Base-by-base conservation (phyloP, 139 green algal genomes). In the Auxenochlorella pyrenoidosa region DNA sequence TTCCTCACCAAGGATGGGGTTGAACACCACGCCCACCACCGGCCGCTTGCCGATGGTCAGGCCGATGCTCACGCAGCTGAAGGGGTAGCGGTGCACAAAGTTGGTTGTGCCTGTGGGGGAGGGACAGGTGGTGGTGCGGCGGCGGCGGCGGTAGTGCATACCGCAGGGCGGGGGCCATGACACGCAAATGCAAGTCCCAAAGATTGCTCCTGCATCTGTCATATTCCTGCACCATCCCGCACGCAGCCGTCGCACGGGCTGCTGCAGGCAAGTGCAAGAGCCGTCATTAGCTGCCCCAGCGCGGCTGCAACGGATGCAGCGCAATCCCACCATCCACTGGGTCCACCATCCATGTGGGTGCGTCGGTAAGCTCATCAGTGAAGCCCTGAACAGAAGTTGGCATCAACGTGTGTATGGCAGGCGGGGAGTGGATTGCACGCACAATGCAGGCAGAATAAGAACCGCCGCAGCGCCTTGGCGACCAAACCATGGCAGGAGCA, bases 1-100 rank as follows among this genome's bases (percentile, higher is more conserved):
- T 24, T 72, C n/a, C 94, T 99, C 98, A 26, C 93, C 87, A 51
- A 99, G 78, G 2, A 99, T 95, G 21, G 98, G 98, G 91, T 99
- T 99, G 92, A 94, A 96, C 43, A 99, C 98, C 32, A 99, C 96
- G 0, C 97, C 98, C 34, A 98, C 90, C n/a, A 98, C 95, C 40
- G 77, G 71, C 84, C 90, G 38, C n/a, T 91, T 90, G 12, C 94
- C 90, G 1, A 98, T 89, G 0, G 89, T 89, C 10, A 98, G 94
- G 0, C 87, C 97, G 41, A 99, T 96, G 88, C 91, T 96, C 16
- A 98, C 96, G 86, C 97, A 99, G 24, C 95, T 94, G 87, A 98
- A 99, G 16, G 98, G 98, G 80, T 96, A 99, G 65, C 93, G 71
- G 88, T 99, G 98, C 76, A 99, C 98, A 90, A 99, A 99, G 93